Evolutionary conservation across 2,329 filamentous ascomycete species (phyloP).

Genomic region (Fusarium illudens): DNA sequence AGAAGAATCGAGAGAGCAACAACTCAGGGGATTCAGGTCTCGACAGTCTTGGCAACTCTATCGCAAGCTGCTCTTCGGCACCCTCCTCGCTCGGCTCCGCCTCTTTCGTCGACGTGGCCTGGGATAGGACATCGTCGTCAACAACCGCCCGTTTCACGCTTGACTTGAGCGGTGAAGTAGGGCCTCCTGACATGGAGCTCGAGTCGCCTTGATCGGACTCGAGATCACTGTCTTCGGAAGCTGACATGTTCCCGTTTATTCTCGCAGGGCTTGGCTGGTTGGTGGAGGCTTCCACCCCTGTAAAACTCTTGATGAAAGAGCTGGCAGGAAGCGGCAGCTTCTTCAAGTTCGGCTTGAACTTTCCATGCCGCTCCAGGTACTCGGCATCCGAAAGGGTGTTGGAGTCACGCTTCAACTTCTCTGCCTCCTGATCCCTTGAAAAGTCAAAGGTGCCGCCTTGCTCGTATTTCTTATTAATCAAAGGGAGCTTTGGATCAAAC

Average conservation of each 20-base stretch:
- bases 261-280: slow-evolving; percentile 50
- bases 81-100: slow-evolving; percentile 55
- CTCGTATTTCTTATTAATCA: slow-evolving; percentile 67
- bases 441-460: slow-evolving; percentile 63
- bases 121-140: slow-evolving; percentile 65
- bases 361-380: slow-evolving; percentile 59
- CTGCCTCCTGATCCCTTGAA: slow-evolving; percentile 45
- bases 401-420: slow-evolving; percentile 42
- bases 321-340: slow-evolving; percentile 32
- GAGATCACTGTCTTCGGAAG: slow-evolving; percentile 59
- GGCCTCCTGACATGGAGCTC: slow-evolving; percentile 59
- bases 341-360: slow-evolving; percentile 49
- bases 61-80: slow-evolving; percentile 55
- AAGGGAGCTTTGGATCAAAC: slow-evolving; percentile 61
- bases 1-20: slow-evolving; percentile 64
- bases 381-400: slow-evolving; percentile 56
- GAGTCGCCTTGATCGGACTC: slow-evolving; percentile 66
- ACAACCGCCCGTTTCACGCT: slow-evolving; percentile 55
- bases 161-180: slow-evolving; percentile 60
- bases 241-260: slow-evolving; percentile 49
- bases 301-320: slow-evolving; percentile 41
- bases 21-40: slow-evolving; percentile 59
- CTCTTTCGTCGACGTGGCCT: slow-evolving; percentile 61
- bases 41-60: slow-evolving; percentile 60
- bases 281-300: slow-evolving; percentile 38